A percentile compares a stretch with the other conserved stretches of the same genome.
Evolutionary conservation across 257 asterid species (phyloP).

Genomic region (Prunella vulgaris): DNA sequence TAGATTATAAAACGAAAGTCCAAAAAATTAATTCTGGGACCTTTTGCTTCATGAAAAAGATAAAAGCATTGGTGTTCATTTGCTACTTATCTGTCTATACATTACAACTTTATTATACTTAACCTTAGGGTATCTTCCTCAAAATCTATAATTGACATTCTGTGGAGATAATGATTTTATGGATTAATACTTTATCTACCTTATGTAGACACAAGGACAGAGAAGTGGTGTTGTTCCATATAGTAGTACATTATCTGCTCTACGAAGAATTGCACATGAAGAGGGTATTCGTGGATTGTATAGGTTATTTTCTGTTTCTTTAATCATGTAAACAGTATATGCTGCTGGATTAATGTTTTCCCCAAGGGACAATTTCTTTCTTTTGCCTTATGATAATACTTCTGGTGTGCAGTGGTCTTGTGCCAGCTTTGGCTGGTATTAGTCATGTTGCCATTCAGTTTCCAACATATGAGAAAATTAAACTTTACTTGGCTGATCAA

Average conservation of each 20-base stretch:
- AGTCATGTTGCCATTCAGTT: slow-evolving; percentile 95
- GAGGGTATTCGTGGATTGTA: slow-evolving; percentile 91
- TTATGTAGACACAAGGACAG: slow-evolving; percentile 70
- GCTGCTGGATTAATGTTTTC: slow-evolving; percentile 5
- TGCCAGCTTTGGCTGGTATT: slow-evolving; percentile 93
- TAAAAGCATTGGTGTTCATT: neutral
- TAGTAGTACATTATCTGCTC: slow-evolving; percentile 70
- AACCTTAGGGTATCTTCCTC: neutral
- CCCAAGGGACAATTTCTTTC: neutral
- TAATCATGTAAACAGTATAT: neutral
- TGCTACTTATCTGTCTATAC: neutral
- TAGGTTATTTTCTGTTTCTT: slow-evolving; percentile 41
- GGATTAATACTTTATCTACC: neutral
- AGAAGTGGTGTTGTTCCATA: slow-evolving; percentile 64
- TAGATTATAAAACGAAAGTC: neutral
- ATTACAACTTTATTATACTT: neutral
- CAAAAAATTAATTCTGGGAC: neutral
- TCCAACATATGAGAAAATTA: slow-evolving; percentile 84
- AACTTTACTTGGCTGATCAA: slow-evolving; percentile 65
- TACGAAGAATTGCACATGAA: slow-evolving; percentile 73
- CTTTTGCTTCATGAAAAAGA: neutral
- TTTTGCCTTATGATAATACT: slow-evolving; percentile 1
- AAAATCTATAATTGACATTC: neutral
- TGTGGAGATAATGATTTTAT: neutral
- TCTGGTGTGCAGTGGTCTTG: slow-evolving; percentile 73